Base-by-base conservation (phyloP, 768 basidiomycete genomes). In the Infundibulicybe gibba region DNA sequence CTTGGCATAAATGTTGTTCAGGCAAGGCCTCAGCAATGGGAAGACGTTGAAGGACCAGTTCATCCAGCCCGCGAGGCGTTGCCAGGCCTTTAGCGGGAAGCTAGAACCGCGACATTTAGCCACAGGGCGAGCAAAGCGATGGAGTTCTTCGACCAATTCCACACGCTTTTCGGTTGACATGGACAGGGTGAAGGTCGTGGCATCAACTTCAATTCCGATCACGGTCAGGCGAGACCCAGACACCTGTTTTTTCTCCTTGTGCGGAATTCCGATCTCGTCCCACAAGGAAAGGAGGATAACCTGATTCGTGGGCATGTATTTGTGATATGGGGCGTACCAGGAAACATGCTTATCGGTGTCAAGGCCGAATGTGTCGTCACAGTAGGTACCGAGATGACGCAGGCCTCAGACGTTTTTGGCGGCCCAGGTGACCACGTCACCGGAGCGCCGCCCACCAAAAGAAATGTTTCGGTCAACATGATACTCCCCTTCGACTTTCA, bases 21-120 rank as follows among this genome's bases (percentile, higher is more conserved):
- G 55, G 2, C 48, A 56, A 0, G 68, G 70, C 0, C 54, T 49
- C 0, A 68, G 46, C 0, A 66, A 49, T 0, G 68, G 67, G 20
- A 52, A 65, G 2, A 68, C 65, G 42, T 73, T 72, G 31, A 73
- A 53, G 0, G 54, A 43, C 70, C 73, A 76, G 46, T 72, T 75
- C 12, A 67, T 38, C 51, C 61, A 67, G 0, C 74, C 72, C 0
- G 60, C 61, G 2, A 73, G 45, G 0, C 34, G 37, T 40, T 68
- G 67, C 16, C 61, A 72, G 0, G 67, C 57, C 0, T 52, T 43
- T 0, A 67, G 51, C 0, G 52, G 25, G 25, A 25, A 25, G 3
- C 11, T 49, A 51, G 0, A 54, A 51, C 8, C 55, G 25, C n/a
- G 41, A 31, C 21, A 46, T 43, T 1, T 52, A 41, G 14, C 19